Conservation (phyloP, 139 green algal species). For the Tetraselmis chui region DNA sequence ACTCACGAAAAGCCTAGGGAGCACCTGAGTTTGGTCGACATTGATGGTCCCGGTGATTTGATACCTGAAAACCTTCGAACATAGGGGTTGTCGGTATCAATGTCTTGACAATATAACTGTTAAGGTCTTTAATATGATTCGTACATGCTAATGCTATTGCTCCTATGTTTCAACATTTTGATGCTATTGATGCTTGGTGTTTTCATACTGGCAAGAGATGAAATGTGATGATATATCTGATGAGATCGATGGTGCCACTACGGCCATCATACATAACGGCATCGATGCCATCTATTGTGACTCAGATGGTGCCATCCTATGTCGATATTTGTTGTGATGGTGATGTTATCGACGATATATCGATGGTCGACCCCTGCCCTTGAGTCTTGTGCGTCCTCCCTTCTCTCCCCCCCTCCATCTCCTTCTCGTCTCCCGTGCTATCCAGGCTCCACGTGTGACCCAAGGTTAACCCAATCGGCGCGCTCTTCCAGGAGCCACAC, state of each 20-base stretch:
- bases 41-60: background rate
- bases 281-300: background rate
- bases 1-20: too few species aligned
- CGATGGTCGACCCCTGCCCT: too few species aligned
- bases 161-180: too few species aligned
- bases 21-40: too few species aligned
- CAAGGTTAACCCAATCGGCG: background rate
- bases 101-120: background rate
- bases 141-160: too few species aligned
- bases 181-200: too few species aligned
- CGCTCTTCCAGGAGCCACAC: background rate
- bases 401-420: background rate
- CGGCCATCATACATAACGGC: too few species aligned
- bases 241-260: too few species aligned
- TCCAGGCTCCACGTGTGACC: background rate
- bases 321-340: background rate
- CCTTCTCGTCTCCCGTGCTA: background rate
- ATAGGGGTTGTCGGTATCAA: background rate
- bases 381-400: background rate
- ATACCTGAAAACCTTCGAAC: background rate
- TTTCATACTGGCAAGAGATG: too few species aligned
- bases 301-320: background rate
- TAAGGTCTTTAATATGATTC: background rate
- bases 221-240: too few species aligned
- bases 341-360: background rate